Base-by-base conservation (phyloP, 2,329 filamentous ascomycete species). In the Dissoconium aciculare region DNA sequence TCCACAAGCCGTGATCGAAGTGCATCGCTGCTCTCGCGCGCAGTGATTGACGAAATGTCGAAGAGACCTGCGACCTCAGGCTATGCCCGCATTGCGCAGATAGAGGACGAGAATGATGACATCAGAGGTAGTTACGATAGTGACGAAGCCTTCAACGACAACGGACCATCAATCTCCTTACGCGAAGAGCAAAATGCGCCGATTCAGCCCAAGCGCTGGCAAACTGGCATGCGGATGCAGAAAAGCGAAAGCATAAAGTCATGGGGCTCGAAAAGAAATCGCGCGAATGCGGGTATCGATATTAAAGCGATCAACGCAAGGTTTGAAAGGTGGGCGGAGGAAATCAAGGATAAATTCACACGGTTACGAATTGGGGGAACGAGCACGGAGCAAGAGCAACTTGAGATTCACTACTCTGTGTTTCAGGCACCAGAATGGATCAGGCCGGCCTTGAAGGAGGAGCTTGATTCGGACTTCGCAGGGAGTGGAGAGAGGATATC, bases 231-330 rank as follows among this genome's bases (percentile, higher is more conserved):
- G 59, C 54, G 57, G 30, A 45, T 55, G 32, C 49, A 53, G 5
- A 33, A 39, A 27, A 50, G 46, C 13, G 36, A 37, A 12, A 55
- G 56, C 1, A 52, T 53, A 4, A 52, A 50, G 14, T 28, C 43
- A 29, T 46, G 49, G 26, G 32, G 48, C 11, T 33, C 47, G 15
- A 59, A 66, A 39, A 65, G 71, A 30, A 58, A 63, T 37, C 66
- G 74, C 41, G 79, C 81, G 51, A 89, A 85, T 48, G 83, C 83
- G 12, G 87, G 85, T 3, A 87, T 98, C 11, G 89, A 98, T 51
- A 80, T 98, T 52, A 95, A 95, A 55, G 89, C 89, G 37, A 95
- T 98, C 58, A 98, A 98, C 56, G 85, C 87, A 36, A 71, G 89
- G 14, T 63, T 98, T 15, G 89, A 98, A 59, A 70, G 81, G 52